These are phyloP conservation scores for Colletotrichum salicis DNA, from an alignment of 2,329 filamentous ascomycete species.

Conservation along the genomic window DNA sequence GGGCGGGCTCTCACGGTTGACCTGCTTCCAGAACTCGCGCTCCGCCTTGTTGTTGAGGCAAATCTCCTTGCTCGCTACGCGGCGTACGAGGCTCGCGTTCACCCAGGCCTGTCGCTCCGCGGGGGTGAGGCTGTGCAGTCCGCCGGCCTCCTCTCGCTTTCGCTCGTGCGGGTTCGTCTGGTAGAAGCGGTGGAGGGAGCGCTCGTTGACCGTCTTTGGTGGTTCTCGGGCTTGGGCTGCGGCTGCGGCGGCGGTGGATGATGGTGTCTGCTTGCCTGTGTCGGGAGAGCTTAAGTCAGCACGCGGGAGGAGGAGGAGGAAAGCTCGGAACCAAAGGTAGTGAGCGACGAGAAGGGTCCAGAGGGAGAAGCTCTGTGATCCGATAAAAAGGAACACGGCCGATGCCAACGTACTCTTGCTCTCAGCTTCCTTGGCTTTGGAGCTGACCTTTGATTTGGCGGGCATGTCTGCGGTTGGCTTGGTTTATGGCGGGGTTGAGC, in stretches of 20 bases:
- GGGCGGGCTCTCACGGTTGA: conserved; percentile 63
- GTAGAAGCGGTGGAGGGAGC: conserved; percentile 58
- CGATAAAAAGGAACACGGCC: conserved; percentile 31
- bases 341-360: not conserved
- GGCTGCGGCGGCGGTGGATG: not conserved
- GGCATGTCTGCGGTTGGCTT: conserved; percentile 44
- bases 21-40: conserved; percentile 67
- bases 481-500: conserved; percentile 35
- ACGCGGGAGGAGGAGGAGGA: conserved; percentile 21
- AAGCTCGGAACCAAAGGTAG: not conserved
- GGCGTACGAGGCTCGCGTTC: conserved; percentile 57
- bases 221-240: conserved; percentile 38
- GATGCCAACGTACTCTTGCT: conserved; percentile 33
- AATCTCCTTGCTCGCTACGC: conserved; percentile 49
- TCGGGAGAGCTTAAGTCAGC: conserved; percentile 1
- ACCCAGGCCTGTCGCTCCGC: conserved; percentile 62
- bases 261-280: conserved; percentile 43
- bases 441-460: conserved; percentile 49
- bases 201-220: conserved; percentile 60
- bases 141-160: conserved; percentile 55
- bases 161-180: conserved; percentile 61
- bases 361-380: not conserved
- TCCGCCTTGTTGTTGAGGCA: conserved; percentile 58
- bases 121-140: conserved; percentile 56
- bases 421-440: conserved; percentile 44